Base-by-base conservation (phyloP, 768 basidiomycete genomes). In the Hortiboletus flavorubellus region DNA sequence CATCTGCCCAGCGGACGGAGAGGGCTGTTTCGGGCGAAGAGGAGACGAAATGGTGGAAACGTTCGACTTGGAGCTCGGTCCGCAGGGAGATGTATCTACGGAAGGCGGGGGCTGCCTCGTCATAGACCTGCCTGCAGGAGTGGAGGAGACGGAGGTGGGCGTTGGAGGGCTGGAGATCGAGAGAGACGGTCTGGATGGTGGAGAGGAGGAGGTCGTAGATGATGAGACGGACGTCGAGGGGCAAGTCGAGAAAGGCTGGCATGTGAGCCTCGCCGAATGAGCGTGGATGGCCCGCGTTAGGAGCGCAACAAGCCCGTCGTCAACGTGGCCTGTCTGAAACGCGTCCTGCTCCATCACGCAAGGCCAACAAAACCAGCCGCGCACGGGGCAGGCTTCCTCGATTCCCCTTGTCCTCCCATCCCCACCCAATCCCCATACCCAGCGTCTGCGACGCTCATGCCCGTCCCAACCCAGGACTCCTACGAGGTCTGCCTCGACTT, bases 401-500 rank as follows among this genome's bases (percentile, higher is more conserved):
- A 41, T 49, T 55, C 46, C 51, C 48, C 33, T 54, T 46, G 21
- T 54, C 58, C 50, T 63, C 56, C 53, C 56, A 58, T 59, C 59
- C 46, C 54, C 54, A 55, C 60, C 53, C 53, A 48, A 44, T 48
- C 55, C 29, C n/a, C 54, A 30, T 54, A 53, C 53, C 46, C 49
- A 65, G 66, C 62, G 72, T 76, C 75, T 64, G 75, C 55, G 66
- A 74, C 74, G 69, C 26, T 26, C 26, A 26, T 26, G 86, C 86
- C 86, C 55, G 79, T 78, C 30, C 72, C 76, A 61, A 75, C 82
- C 14, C 78, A 84, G 68, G 68, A 65, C 56, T 58, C 68, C 18
- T 87, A 85, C 72, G 86, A 86, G 64, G 78, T 87, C 66, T 75
- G 82, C 51, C 80, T 88, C 67, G 83, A 84, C 66, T 79, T 89